These are phyloP conservation scores for Paramecium biaurelia DNA, from an alignment of 73 alveolate genomes.

Conservation along the genomic window DNA sequence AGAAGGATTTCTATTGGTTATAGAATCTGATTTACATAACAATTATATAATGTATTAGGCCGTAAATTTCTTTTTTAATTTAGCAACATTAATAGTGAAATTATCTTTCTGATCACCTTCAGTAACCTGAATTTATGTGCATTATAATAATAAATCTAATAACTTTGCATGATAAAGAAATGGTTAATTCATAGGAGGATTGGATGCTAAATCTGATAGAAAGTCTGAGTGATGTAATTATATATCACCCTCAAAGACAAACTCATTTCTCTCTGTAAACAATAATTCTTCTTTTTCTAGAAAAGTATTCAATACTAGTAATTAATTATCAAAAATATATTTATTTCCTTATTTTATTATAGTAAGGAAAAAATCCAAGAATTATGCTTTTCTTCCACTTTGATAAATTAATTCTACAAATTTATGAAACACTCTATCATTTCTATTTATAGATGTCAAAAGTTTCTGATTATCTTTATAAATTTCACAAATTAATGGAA, in stretches of 20 bases:
- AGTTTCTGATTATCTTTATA: constrained; percentile 57
- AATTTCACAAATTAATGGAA: constrained; percentile 69
- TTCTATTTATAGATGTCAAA: neutral
- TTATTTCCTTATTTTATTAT: constrained; percentile 24
- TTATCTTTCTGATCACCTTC: constrained; percentile 55
- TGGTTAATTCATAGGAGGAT: constrained; percentile 54
- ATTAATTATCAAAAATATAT: constrained; percentile 60
- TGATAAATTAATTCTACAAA: constrained; percentile 38
- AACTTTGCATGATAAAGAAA: constrained; percentile 64
- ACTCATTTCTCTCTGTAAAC: constrained; percentile 40
- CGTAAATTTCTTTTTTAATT: constrained; percentile 24
- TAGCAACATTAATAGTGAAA: constrained; percentile 51
- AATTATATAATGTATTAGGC: neutral
- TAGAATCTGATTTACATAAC: constrained; percentile 31
- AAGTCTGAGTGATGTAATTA: neutral
- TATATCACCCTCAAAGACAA: constrained; percentile 31
- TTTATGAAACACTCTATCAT: constrained; percentile 13
- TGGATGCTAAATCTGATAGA: neutral
- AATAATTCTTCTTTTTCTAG: constrained; percentile 2
- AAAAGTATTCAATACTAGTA: constrained; percentile 55
- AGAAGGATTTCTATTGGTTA: neutral
- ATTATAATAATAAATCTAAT: constrained; percentile 51
- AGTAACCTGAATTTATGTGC: constrained; percentile 28
- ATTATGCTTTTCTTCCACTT: constrained; percentile 60
- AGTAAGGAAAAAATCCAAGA: constrained; percentile 45